A percentile compares a stretch with the other conserved stretches of the same genome.
phyloP scores from a whole-genome alignment of 345 rosid genomes.

The Theobroma cacao region DNA sequence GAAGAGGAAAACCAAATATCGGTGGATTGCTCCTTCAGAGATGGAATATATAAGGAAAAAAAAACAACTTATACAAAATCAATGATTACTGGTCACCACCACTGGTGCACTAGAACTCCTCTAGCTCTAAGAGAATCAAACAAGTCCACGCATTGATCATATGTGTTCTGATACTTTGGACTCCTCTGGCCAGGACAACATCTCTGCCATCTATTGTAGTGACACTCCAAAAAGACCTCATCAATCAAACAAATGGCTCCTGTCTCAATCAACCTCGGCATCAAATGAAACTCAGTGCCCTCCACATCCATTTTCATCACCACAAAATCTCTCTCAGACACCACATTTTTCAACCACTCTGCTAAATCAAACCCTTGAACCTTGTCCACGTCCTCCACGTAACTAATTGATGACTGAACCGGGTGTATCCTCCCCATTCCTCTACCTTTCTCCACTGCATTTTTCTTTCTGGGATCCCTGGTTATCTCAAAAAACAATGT shows the following conservation, averaged over 20 bases:
- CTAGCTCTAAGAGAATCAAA: constrained; percentile 57
- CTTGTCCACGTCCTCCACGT: constrained; percentile 40
- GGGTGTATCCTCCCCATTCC: constrained; percentile 79
- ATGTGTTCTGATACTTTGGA: constrained; percentile 53
- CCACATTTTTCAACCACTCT: constrained; percentile 54
- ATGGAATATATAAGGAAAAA: not conserved
- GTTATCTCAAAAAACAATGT: constrained; percentile 58
- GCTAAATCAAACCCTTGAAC: constrained; percentile 72
- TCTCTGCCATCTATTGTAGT: constrained; percentile 72
- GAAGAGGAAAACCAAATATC: not conserved
- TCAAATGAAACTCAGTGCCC: constrained; percentile 70
- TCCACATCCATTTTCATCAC: constrained; percentile 90
- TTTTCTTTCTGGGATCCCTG: constrained; percentile 37
- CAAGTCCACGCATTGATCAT: constrained; percentile 59
- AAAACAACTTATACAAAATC: not conserved
- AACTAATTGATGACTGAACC: constrained; percentile 20
- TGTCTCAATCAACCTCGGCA: constrained; percentile 54
- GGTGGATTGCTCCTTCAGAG: not conserved
- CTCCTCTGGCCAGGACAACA: constrained; percentile 72
- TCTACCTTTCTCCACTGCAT: constrained; percentile 35
- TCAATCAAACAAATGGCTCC: constrained; percentile 68
- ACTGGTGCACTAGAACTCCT: constrained; percentile 80
- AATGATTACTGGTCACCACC: constrained; percentile 39
- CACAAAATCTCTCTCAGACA: constrained; percentile 54
- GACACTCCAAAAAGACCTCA: constrained; percentile 70